phyloP scores from a whole-genome alignment of 176 grass and related monocot species.

The Raddia distichophylla region DNA sequence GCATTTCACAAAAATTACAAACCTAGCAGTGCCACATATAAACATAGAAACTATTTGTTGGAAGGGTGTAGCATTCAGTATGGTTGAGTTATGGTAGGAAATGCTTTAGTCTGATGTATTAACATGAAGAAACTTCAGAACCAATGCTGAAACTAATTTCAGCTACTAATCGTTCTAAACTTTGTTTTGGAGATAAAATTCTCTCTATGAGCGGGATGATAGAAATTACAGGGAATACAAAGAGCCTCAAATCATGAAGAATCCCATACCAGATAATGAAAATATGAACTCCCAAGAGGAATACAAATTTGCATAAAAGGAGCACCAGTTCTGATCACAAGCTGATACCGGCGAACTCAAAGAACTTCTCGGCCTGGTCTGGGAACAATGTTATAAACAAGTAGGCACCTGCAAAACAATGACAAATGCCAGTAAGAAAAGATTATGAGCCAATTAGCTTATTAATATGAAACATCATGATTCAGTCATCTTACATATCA shows the following conservation, averaged over 20 bases:
- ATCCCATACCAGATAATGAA: constrained; percentile 28
- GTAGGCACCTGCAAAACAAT: constrained; percentile 56
- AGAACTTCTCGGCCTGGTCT: constrained; percentile 87
- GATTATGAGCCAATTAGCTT: neutral
- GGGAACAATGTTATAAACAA: constrained; percentile 93
- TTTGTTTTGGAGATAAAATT: neutral
- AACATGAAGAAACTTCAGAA: neutral
- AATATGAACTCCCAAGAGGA: constrained; percentile 19
- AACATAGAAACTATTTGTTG: neutral
- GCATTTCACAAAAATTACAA: no score
- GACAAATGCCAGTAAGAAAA: neutral
- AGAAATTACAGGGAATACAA: neutral
- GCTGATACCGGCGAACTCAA: constrained; percentile 65
- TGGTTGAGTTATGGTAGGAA: constrained; percentile 16
- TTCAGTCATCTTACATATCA: constrained; percentile 71
- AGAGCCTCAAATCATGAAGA: neutral
- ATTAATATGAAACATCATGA: neutral
- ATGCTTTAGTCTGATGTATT: neutral
- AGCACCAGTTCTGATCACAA: constrained; percentile 38
- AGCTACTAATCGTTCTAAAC: neutral
- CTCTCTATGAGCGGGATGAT: neutral
- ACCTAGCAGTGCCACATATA: no score
- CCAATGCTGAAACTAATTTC: neutral
- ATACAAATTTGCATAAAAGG: neutral
- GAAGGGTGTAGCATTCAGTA: neutral